Conservation (phyloP, 805 yeast species). For the Candida loeiensis region DNA sequence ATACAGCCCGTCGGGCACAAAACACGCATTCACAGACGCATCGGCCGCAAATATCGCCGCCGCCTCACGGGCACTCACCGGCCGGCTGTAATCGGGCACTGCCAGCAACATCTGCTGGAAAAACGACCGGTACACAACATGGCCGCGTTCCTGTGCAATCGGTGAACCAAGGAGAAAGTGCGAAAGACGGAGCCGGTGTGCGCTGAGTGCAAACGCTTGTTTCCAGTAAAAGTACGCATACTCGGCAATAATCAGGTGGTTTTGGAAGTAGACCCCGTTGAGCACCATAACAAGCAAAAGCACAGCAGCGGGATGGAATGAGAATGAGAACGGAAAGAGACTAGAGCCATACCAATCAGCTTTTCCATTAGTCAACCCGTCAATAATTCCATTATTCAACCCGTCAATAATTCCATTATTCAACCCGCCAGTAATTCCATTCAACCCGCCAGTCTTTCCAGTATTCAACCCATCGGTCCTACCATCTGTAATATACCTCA, state of each 20-base stretch:
- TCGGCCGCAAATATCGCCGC: slow-evolving; percentile 39
- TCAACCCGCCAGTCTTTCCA: too few species aligned
- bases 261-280: background rate
- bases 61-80: slow-evolving; percentile 51
- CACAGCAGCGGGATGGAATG: too few species aligned
- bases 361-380: too few species aligned
- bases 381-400: too few species aligned
- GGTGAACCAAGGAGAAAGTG: slow-evolving; percentile 73
- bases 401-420: too few species aligned
- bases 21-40: slow-evolving; percentile 47
- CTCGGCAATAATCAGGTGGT: slow-evolving; percentile 12
- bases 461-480: too few species aligned
- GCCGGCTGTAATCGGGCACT: slow-evolving; percentile 55
- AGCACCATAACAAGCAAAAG: background rate
- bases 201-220: slow-evolving; percentile 50
- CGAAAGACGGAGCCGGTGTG: slow-evolving; percentile 63
- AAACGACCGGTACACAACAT: slow-evolving; percentile 51
- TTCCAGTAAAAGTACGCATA: slow-evolving; percentile 58
- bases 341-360: too few species aligned
- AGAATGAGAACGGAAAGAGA: too few species aligned
- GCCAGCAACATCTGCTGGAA: slow-evolving; percentile 41
- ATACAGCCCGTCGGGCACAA: slow-evolving; percentile 76
- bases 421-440: too few species aligned
- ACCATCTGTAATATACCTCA: slow-evolving; percentile 23
- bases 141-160: slow-evolving; percentile 67